phyloP scores from a whole-genome alignment of 2,329 filamentous ascomycete species.

The Colletotrichum sp. region DNA sequence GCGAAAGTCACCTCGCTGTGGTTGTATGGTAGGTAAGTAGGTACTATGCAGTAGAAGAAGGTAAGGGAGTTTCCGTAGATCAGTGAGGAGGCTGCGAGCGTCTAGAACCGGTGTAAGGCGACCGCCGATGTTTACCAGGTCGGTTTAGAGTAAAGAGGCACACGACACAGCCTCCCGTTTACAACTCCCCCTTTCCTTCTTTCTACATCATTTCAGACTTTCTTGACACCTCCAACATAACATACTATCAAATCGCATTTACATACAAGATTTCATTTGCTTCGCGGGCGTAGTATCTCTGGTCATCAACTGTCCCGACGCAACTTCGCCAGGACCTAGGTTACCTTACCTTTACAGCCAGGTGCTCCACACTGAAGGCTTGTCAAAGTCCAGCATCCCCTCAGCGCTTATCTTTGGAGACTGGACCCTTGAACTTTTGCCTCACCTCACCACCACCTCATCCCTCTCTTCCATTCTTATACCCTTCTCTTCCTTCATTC shows the following conservation, averaged over 20 bases:
- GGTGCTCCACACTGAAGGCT: conserved; percentile 7
- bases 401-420: conserved; percentile 20
- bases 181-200: not conserved
- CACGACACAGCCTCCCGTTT: not conserved
- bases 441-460: not conserved
- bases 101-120: conserved; percentile 6
- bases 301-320: not conserved
- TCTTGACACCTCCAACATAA: not conserved
- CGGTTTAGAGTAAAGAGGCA: conserved; percentile 6
- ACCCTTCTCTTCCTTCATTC: conserved; percentile 1
- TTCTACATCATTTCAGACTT: not conserved
- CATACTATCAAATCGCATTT: not conserved
- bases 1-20: not conserved
- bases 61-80: not conserved
- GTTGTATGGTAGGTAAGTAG: not conserved
- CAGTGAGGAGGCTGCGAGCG: not conserved
- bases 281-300: not conserved
- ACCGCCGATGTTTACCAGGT: not conserved
- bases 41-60: too few species aligned
- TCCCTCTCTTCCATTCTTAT: not conserved
- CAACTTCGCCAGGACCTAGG: not conserved
- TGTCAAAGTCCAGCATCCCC: conserved; percentile 16
- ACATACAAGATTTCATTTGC: not conserved
- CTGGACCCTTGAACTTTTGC: conserved; percentile 14
- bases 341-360: conserved; percentile 3